These are phyloP conservation scores for Neurospora sp. DNA, from an alignment of 2,329 filamentous ascomycete species.

Conservation along the genomic window DNA sequence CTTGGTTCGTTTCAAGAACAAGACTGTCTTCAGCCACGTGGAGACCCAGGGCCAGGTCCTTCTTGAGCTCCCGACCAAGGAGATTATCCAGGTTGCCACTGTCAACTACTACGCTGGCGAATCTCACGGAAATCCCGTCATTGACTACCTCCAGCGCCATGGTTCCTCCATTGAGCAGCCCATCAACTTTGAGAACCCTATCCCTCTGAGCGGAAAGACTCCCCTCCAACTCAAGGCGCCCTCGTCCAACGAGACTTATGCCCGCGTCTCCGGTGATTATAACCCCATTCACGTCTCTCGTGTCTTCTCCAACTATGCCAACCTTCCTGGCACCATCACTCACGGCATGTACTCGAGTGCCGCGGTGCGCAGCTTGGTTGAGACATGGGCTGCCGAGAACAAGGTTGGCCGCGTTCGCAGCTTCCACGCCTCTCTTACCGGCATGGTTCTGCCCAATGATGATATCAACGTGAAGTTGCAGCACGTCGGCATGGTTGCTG, in stretches of 20 bases:
- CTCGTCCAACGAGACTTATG: slow-evolving; percentile 95
- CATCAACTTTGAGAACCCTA: slow-evolving; percentile 93
- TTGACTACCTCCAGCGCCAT: slow-evolving; percentile 89
- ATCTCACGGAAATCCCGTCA: slow-evolving; percentile 91
- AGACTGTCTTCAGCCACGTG: slow-evolving; percentile 80
- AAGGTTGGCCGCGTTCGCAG: slow-evolving; percentile 94
- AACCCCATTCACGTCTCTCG: slow-evolving; percentile 98
- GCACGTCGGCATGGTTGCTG: slow-evolving; percentile 94
- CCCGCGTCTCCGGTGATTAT: slow-evolving; percentile 93
- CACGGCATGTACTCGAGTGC: slow-evolving; percentile 99
- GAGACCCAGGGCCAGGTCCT: slow-evolving; percentile 89
- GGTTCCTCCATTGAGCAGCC: slow-evolving; percentile 92
- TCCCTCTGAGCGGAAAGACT: slow-evolving; percentile 86
- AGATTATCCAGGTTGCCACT: slow-evolving; percentile 93
- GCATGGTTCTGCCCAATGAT: slow-evolving; percentile 97
- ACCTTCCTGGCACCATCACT: slow-evolving; percentile 91
- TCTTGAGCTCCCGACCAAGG: slow-evolving; percentile 90
- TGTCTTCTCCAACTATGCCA: slow-evolving; percentile 92
- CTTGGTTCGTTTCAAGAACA: slow-evolving; percentile 89
- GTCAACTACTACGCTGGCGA: slow-evolving; percentile 88
- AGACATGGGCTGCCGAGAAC: slow-evolving; percentile 99
- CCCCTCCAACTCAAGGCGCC: slow-evolving; percentile 83
- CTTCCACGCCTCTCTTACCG: slow-evolving; percentile 94
- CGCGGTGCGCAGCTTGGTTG: slow-evolving; percentile 86
- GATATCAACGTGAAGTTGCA: slow-evolving; percentile 90